phyloP scores from a whole-genome alignment of 1,139 yeast genomes.

The Debaryomycetaceae sp. region DNA sequence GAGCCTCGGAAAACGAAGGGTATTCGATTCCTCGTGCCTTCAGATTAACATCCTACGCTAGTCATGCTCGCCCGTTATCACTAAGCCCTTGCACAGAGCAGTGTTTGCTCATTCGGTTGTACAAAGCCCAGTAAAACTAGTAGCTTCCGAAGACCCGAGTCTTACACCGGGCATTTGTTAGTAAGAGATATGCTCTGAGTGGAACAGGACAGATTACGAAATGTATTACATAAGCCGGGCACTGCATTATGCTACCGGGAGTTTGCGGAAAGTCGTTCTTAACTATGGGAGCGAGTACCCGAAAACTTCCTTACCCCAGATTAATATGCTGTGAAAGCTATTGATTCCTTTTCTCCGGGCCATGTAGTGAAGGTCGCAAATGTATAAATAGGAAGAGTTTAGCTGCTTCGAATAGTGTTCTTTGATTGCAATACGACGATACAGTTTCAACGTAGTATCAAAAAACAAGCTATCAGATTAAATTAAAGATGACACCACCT shows the following conservation, averaged over 20 bases:
- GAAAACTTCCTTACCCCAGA: constrained; percentile 18
- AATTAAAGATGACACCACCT: constrained; percentile 41
- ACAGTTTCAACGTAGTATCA: background rate
- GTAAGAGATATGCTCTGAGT: background rate
- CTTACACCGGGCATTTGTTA: background rate
- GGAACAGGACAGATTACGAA: background rate
- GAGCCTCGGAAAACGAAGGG: too few relatives aligned
- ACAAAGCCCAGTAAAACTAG: too few relatives aligned
- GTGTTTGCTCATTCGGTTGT: too few relatives aligned
- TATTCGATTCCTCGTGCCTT: too few relatives aligned
- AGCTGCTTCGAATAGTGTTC: background rate
- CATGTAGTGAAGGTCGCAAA: background rate
- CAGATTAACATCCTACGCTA: too few relatives aligned
- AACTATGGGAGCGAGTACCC: constrained; percentile 6
- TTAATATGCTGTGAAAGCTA: background rate
- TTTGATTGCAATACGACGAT: background rate
- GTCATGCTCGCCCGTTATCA: too few relatives aligned
- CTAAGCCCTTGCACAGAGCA: too few relatives aligned
- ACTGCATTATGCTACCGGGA: constrained; percentile 1
- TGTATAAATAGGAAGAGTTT: background rate
- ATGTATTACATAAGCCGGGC: background rate
- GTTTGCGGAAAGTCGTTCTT: constrained; percentile 3
- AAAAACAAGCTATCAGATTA: background rate
- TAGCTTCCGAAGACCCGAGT: background rate
- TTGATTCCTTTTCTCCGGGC: constrained; percentile 18